Conservation (phyloP, 441 rosid genomes). For the Breynia disticha region DNA sequence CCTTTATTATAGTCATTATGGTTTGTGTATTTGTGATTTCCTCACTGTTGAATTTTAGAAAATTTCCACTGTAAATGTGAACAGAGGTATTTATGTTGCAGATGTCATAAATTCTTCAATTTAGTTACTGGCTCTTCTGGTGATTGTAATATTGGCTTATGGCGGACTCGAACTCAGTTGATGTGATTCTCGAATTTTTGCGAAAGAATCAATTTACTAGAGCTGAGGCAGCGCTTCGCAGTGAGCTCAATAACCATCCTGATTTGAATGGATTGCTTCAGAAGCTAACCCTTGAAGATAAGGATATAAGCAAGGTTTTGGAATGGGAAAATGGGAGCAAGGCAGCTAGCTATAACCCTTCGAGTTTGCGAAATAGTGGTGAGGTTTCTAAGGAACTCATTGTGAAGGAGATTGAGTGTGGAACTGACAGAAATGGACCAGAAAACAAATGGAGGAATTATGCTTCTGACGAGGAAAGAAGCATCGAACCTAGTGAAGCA, state of each 20-base stretch:
- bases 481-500: constrained; percentile 33
- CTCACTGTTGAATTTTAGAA: too few relatives aligned
- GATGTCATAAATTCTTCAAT: not conserved
- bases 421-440: constrained; percentile 46
- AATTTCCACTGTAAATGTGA: too few relatives aligned
- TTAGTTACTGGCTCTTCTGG: not conserved
- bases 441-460: constrained; percentile 49
- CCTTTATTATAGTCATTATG: not conserved
- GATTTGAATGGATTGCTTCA: constrained; percentile 70
- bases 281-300: constrained; percentile 48
- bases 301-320: constrained; percentile 28
- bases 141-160: constrained; percentile 13
- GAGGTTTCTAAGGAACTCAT: constrained; percentile 66
- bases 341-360: constrained; percentile 15
- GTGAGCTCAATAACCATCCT: constrained; percentile 56
- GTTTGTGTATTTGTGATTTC: too few relatives aligned
- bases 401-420: constrained; percentile 81
- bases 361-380: constrained; percentile 31
- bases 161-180: constrained; percentile 59
- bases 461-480: constrained; percentile 36
- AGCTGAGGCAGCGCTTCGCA: constrained; percentile 89
- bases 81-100: not conserved
- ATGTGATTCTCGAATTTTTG: constrained; percentile 67
- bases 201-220: constrained; percentile 58
- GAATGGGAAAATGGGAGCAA: constrained; percentile 34